Base-by-base conservation (phyloP, 1,284 basidiomycete species). In the Rhodotorula sp. region DNA sequence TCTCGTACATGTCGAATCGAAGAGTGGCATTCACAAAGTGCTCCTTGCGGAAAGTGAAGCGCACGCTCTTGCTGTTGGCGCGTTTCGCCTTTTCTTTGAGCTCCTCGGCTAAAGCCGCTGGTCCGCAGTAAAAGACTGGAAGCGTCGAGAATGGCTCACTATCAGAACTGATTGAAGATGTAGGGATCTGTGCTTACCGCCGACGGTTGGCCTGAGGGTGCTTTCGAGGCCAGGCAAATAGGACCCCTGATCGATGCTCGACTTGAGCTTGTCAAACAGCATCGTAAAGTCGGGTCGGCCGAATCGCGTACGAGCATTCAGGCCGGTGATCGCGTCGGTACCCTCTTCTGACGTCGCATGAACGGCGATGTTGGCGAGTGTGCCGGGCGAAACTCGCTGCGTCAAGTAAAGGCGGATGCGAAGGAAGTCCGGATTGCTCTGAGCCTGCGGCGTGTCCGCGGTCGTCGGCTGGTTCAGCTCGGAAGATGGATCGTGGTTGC, bases 331-430 rank as follows among this genome's bases (percentile, higher is more conserved):
- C 87, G 86, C 18, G 88, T 86, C 70, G 62, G 18, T 18, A 15
- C 29, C 26, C 14, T 33, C n/a, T 24, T 22, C 57, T 26, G 46
- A 12, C 29, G 6, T 37, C 33, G 24, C 24, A 77, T 94, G 93
- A 73, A 95, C 86, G 12, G 89, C 88, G 73, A 95, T 91, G 81
- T 94, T 94, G 87, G 90, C 91, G 56, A 94, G 84, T 86, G 90
- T 91, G 81, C 92, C 89, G 77, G 90, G 87, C 69, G 84, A 84
- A 76, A 94, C 87, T 84, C 89, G 90, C 81, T 92, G 89, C 6
- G 92, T 95, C 64, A 94, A 84, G 80, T 93, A 95, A 75, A 94
- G 88, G 79, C 91, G 89, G 83, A 95, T 93, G 67, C 87, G 88
- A 73, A 94, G 84, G 84, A 94, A 93, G 82, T 91, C 90, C 76